Evolutionary conservation across 257 asterid genomes (phyloP).

Genomic region (Gentiana dahurica): DNA sequence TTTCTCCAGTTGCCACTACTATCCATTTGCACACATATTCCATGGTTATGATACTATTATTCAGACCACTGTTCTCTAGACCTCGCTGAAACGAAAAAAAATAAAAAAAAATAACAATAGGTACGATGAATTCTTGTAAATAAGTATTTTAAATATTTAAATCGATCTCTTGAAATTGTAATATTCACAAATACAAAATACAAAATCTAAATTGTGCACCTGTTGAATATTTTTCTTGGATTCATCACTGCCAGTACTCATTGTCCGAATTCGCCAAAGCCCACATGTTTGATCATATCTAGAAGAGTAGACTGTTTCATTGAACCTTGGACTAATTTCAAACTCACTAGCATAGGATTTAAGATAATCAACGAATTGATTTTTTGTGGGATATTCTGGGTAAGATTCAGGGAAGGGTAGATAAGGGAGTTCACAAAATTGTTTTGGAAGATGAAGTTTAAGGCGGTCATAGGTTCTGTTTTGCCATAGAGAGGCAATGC

Average conservation of each 20-base stretch:
- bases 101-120: too few species aligned
- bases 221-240: too few species aligned
- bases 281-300: conserved; percentile 60
- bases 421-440: conserved; percentile 70
- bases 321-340: conserved; percentile 53
- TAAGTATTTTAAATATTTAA: too few species aligned
- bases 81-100: too few species aligned
- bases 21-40: conserved; percentile 82
- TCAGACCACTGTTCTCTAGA: too few species aligned
- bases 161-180: too few species aligned
- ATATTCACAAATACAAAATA: too few species aligned
- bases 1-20: conserved; percentile 88
- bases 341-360: conserved; percentile 47
- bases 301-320: conserved; percentile 52
- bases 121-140: too few species aligned
- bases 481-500: conserved; percentile 95
- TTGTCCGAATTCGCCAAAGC: conserved; percentile 56
- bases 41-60: conserved; percentile 6
- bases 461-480: conserved; percentile 75
- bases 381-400: conserved; percentile 68
- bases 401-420: conserved; percentile 50
- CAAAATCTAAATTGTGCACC: too few species aligned
- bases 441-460: conserved; percentile 78
- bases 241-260: background rate
- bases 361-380: conserved; percentile 67